Percentiles rank a stretch among this genome's conserved stretches.
Conservation (phyloP, 805 yeast species). For the Candida dajiaensis region DNA sequence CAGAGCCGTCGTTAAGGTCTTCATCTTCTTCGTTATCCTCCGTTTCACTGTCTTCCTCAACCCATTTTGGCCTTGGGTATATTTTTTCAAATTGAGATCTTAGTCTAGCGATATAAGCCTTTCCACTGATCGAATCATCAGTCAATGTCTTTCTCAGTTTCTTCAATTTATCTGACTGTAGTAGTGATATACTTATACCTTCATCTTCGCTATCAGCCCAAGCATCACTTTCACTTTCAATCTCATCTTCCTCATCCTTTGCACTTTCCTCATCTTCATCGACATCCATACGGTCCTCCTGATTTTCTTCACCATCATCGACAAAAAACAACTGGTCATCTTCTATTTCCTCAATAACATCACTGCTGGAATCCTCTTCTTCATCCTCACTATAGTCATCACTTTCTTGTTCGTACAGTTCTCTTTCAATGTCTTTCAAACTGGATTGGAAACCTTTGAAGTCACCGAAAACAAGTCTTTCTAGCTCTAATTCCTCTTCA, state of each 20-base stretch:
- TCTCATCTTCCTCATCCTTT: constrained; percentile 24
- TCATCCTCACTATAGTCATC: constrained; percentile 29
- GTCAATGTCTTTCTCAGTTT: constrained; percentile 62
- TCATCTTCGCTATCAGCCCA: constrained; percentile 97
- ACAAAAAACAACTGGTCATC: constrained; percentile 51
- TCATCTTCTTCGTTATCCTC: constrained; percentile 26
- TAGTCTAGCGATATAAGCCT: constrained; percentile 54
- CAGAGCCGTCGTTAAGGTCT: constrained; percentile 13
- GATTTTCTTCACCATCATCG: constrained; percentile 37
- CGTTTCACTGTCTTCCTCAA: constrained; percentile 24
- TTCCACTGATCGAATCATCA: constrained; percentile 52
- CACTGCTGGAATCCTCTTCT: constrained; percentile 25
- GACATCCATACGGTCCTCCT: constrained; percentile 10
- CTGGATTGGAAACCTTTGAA: constrained; percentile 63
- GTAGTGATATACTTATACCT: constrained; percentile 51
- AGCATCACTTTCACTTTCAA: constrained; percentile 38
- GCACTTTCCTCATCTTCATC: constrained; percentile 17
- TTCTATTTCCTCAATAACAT: constrained; percentile 28
- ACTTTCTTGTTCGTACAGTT: constrained; percentile 35
- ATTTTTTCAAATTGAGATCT: constrained; percentile 66
- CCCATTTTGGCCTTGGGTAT: constrained; percentile 88
- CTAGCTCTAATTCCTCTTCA: constrained; percentile 74
- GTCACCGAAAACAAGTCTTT: constrained; percentile 88
- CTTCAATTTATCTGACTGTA: constrained; percentile 50
- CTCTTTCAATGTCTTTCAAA: constrained; percentile 49